Evolutionary conservation across 208 protist species (phyloP).

Genomic region (Trypanosoma theileri): DNA sequence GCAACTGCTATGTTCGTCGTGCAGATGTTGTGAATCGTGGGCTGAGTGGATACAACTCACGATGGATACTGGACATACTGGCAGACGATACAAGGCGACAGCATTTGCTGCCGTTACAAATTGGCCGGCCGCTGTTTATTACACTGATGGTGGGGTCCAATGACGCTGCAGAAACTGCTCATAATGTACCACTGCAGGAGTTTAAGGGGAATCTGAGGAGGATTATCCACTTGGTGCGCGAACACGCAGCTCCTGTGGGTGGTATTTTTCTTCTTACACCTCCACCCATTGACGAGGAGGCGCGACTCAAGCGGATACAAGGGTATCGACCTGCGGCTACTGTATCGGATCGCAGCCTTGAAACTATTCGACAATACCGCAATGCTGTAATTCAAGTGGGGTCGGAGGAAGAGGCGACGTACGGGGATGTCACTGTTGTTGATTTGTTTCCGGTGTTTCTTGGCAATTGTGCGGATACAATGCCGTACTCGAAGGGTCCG

Average conservation of each 20-base stretch:
- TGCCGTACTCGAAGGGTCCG: constrained; percentile 20
- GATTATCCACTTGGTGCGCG: constrained; percentile 36
- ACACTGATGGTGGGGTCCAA: constrained; percentile 57
- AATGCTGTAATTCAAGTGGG: constrained; percentile 30
- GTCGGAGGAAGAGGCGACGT: constrained; percentile 7
- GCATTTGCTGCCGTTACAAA: constrained; percentile 28
- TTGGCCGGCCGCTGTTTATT: constrained; percentile 40
- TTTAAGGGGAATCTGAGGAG: constrained; percentile 38
- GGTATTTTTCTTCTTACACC: constrained; percentile 50
- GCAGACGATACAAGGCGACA: constrained; percentile 24
- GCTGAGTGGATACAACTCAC: constrained; percentile 67
- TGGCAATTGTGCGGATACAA: constrained; percentile 23
- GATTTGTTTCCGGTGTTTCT: constrained; percentile 35
- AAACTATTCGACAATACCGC: constrained; percentile 30
- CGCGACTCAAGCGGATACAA: constrained; percentile 20
- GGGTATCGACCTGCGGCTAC: neutral
- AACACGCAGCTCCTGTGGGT: constrained; percentile 28
- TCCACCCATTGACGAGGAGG: constrained; percentile 37
- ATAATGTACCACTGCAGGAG: constrained; percentile 37
- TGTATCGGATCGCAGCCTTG: constrained; percentile 14
- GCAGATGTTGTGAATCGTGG: constrained; percentile 61
- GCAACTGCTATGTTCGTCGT: constrained; percentile 37
- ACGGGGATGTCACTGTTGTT: constrained; percentile 32
- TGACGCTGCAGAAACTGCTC: constrained; percentile 23
- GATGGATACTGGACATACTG: constrained; percentile 43